These are phyloP conservation scores for Neonectria punicea DNA, from an alignment of 2,329 filamentous ascomycete species.

Conservation along the genomic window DNA sequence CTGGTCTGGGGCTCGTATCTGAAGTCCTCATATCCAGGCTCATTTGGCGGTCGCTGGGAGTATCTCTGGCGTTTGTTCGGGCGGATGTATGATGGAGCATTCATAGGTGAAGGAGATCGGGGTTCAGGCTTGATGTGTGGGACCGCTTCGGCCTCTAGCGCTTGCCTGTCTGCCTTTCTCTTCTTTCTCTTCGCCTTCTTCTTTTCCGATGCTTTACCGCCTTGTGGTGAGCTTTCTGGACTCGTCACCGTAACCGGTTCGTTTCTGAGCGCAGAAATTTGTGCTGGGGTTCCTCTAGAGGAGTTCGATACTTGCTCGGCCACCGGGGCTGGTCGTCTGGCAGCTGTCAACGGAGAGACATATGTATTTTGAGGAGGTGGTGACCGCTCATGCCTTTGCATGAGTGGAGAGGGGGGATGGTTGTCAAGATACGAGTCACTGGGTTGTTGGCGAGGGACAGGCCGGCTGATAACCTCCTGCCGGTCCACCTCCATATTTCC, in stretches of 20 bases:
- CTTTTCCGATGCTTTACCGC: conserved; percentile 58
- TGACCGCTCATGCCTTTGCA: conserved; percentile 78
- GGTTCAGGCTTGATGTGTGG: conserved; percentile 73
- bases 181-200: conserved; percentile 64
- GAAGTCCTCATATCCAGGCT: conserved; percentile 49
- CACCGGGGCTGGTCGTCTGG: conserved; percentile 45
- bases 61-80: conserved; percentile 68
- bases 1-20: conserved; percentile 54
- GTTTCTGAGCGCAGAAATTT: conserved; percentile 67
- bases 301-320: conserved; percentile 32
- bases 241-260: conserved; percentile 62
- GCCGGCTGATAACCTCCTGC: conserved; percentile 24
- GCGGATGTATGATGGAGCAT: conserved; percentile 61
- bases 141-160: conserved; percentile 57
- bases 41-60: conserved; percentile 51
- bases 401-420: conserved; percentile 66
- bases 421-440: conserved; percentile 43
- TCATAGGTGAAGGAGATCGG: conserved; percentile 69
- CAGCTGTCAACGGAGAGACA: conserved; percentile 67
- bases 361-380: conserved; percentile 78
- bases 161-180: conserved; percentile 62
- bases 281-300: conserved; percentile 55
- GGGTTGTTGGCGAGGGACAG: conserved; percentile 27
- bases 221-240: conserved; percentile 69
- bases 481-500: conserved; percentile 45